Conservation (phyloP, 2,329 filamentous ascomycete genomes). For the Fusarium anguioides region DNA sequence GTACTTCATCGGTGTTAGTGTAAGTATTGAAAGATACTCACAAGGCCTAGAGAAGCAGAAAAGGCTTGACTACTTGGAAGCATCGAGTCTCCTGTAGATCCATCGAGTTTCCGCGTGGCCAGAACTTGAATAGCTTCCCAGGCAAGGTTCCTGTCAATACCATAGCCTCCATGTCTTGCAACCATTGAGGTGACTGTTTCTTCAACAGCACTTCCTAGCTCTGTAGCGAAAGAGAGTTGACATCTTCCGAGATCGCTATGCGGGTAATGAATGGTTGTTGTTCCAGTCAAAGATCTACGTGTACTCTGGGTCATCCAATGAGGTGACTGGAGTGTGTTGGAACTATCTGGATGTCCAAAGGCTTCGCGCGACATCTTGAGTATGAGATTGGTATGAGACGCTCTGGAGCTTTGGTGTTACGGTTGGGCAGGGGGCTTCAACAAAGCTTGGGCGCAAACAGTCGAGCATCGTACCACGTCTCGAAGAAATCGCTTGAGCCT, state of each 20-base stretch:
- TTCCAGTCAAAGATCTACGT: too few species aligned
- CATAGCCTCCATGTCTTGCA: neutral
- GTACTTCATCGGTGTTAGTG: neutral
- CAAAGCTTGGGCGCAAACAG: neutral
- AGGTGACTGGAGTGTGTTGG: too few species aligned
- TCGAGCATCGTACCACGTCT: neutral
- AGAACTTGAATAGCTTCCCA: neutral
- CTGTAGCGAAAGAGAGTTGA: neutral
- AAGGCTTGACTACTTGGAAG: fast-evolving
- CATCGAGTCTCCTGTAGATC: neutral
- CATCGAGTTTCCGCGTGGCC: neutral
- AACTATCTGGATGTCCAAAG: too few species aligned
- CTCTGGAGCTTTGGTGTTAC: neutral
- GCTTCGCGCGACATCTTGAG: neutral
- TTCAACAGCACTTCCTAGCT: neutral
- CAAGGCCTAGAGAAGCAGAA: neutral
- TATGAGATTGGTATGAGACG: neutral
- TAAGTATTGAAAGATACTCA: fast-evolving
- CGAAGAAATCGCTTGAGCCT: neutral
- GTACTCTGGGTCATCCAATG: too few species aligned
- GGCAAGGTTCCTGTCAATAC: neutral
- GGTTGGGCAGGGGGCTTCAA: neutral
- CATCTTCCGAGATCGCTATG: too few species aligned
- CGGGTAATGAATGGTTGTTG: too few species aligned
- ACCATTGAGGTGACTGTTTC: neutral